Percentiles rank a stretch among this genome's conserved stretches.
Conservation (phyloP, 768 basidiomycete genomes). For the Mycena vulgaris region DNA sequence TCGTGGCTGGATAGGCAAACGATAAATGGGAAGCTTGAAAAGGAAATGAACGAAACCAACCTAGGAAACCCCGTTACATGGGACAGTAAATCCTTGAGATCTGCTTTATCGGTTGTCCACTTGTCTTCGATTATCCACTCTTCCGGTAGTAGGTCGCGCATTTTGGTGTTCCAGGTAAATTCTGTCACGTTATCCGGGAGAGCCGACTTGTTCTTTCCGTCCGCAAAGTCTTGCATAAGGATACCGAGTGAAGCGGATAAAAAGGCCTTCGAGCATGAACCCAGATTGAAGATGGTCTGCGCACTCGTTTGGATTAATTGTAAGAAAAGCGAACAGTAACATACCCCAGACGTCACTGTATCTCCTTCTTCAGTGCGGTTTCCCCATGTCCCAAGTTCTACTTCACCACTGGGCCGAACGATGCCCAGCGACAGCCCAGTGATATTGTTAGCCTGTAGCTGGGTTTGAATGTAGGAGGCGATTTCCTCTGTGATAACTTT, state of each 20-base stretch:
- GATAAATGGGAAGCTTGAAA: not conserved
- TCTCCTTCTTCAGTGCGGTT: constrained; percentile 53
- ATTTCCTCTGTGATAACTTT: constrained; percentile 13
- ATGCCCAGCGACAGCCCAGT: constrained; percentile 50
- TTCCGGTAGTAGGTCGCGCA: constrained; percentile 54
- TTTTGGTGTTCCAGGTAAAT: constrained; percentile 55
- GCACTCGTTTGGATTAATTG: not conserved
- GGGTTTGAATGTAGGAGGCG: constrained; percentile 14
- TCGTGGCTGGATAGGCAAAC: constrained; percentile 48
- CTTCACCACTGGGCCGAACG: constrained; percentile 41
- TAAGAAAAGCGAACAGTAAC: constrained; percentile 20
- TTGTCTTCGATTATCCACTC: constrained; percentile 61
- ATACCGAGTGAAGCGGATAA: constrained; percentile 56
- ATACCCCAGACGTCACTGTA: constrained; percentile 50
- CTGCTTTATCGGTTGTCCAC: constrained; percentile 50
- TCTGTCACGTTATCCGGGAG: constrained; percentile 49
- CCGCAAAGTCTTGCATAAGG: constrained; percentile 57
- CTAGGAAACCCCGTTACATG: constrained; percentile 55
- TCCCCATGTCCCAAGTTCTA: constrained; percentile 53
- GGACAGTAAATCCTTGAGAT: constrained; percentile 52
- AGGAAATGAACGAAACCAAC: constrained; percentile 31
- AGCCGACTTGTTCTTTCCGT: constrained; percentile 50
- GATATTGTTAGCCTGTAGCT: constrained; percentile 36
- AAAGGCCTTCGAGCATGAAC: constrained; percentile 58
- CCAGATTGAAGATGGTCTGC: constrained; percentile 20